These are phyloP conservation scores for Elsinoe fawcettii DNA, from an alignment of 2,329 filamentous ascomycete genomes.

Conservation along the genomic window DNA sequence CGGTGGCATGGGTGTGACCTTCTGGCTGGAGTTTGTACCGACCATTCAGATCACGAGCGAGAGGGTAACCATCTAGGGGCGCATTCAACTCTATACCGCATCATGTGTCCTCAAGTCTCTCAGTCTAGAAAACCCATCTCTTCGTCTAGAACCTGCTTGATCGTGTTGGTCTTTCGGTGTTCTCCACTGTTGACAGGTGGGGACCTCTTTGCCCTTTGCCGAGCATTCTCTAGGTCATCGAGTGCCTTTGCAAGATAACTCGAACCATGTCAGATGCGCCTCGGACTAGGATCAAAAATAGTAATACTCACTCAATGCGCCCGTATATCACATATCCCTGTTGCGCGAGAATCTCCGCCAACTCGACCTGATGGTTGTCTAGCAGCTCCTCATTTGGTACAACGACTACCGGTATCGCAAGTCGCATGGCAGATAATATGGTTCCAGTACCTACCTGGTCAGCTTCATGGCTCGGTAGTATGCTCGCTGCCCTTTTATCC, in stretches of 20 bases:
- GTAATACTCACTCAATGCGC: conserved; percentile 50
- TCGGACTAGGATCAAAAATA: neutral
- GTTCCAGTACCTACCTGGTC: conserved; percentile 68
- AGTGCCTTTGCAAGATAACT: conserved; percentile 45
- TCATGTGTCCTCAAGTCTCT: conserved; percentile 1
- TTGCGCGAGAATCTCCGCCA: conserved; percentile 66
- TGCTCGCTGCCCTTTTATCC: too few relatives aligned
- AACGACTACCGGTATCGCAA: conserved; percentile 71
- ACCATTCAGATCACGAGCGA: neutral
- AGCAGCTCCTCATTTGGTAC: conserved; percentile 77
- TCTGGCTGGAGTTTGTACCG: neutral
- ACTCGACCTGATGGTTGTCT: conserved; percentile 84
- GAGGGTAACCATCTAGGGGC: neutral
- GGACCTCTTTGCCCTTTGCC: conserved; percentile 39
- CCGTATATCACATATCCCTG: conserved; percentile 73
- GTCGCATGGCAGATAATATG: conserved; percentile 71
- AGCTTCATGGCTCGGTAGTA: neutral
- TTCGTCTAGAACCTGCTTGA: conserved; percentile 48
- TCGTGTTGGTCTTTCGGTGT: conserved; percentile 35
- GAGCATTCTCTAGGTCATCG: conserved; percentile 40
- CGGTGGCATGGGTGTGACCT: neutral
- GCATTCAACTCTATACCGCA: neutral
- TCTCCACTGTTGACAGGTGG: conserved; percentile 42
- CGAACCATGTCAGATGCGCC: neutral
- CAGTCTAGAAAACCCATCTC: conserved; percentile 51